phyloP scores from a whole-genome alignment of 2,329 filamentous ascomycete genomes.

The Calycina herbarum region DNA sequence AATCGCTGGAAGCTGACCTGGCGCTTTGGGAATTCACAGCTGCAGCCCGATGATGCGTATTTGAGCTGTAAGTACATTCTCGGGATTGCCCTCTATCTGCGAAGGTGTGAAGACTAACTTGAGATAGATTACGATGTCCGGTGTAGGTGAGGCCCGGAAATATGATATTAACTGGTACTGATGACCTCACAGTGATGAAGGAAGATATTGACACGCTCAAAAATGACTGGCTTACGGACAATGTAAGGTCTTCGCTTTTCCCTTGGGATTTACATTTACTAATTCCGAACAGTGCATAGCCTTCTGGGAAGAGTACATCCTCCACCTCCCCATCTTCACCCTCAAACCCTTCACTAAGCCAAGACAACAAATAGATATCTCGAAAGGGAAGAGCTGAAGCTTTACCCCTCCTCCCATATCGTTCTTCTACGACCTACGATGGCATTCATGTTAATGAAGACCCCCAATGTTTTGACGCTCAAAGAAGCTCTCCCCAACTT shows the following conservation, averaged over 20 bases:
- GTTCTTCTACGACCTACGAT: conserved; percentile 89
- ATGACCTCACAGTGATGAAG: conserved; percentile 65
- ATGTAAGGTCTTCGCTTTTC: conserved; percentile 56
- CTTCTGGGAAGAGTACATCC: conserved; percentile 91
- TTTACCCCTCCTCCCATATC: conserved; percentile 82
- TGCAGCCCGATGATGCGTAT: conserved; percentile 66
- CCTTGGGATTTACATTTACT: conserved; percentile 6
- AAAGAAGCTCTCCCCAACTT: conserved; percentile 79
- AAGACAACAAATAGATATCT: conserved; percentile 59
- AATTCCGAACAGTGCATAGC: conserved; percentile 71
- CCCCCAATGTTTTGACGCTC: conserved; percentile 54
- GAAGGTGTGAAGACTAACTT: conserved; percentile 11
- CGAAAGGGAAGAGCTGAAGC: conserved; percentile 80
- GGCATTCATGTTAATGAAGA: conserved; percentile 87
- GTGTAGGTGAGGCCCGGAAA: conserved; percentile 45
- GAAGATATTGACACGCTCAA: conserved; percentile 88
- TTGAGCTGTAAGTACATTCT: conserved; percentile 60
- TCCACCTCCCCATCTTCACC: conserved; percentile 12
- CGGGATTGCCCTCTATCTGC: background rate
- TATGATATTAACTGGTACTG: conserved; percentile 16
- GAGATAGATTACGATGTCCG: conserved; percentile 61
- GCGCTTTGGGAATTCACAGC: conserved; percentile 35
- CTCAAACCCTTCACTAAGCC: conserved; percentile 14
- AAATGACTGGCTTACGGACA: conserved; percentile 92
- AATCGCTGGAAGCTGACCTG: conserved; percentile 26